phyloP scores from a whole-genome alignment of 352 stramenopile genomes.

The Blastocystis sp. region DNA sequence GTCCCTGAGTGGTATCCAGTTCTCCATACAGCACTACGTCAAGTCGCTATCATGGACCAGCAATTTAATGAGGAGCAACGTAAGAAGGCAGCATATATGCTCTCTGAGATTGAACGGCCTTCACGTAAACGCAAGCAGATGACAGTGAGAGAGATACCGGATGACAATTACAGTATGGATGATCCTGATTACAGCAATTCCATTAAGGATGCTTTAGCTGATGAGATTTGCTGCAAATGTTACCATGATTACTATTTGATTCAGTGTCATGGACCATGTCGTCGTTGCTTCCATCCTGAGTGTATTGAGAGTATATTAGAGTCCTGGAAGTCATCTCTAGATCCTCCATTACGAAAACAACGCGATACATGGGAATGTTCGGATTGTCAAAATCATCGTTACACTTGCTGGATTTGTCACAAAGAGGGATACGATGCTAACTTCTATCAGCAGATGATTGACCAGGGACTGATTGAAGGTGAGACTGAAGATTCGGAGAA shows the following conservation, averaged over 20 bases:
- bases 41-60: constrained; percentile 56
- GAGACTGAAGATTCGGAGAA: background rate
- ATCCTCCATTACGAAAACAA: constrained; percentile 40
- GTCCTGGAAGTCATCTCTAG: background rate
- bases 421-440: constrained; percentile 58
- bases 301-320: constrained; percentile 62
- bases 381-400: constrained; percentile 43
- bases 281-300: constrained; percentile 60
- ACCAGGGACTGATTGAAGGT: constrained; percentile 24
- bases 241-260: constrained; percentile 61
- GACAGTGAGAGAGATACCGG: background rate
- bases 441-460: constrained; percentile 60
- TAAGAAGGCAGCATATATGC: constrained; percentile 16
- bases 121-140: constrained; percentile 47
- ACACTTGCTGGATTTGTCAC: constrained; percentile 54
- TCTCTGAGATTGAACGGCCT: constrained; percentile 52
- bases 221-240: constrained; percentile 61
- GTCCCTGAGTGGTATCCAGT: constrained; percentile 66
- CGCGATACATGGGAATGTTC: constrained; percentile 54
- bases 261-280: constrained; percentile 46
- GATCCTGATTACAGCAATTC: constrained; percentile 22
- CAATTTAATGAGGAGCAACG: constrained; percentile 53
- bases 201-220: constrained; percentile 2
- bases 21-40: constrained; percentile 9
- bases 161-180: background rate